These are phyloP conservation scores for Rhazya stricta DNA, from an alignment of 257 asterid species.

Conservation along the genomic window DNA sequence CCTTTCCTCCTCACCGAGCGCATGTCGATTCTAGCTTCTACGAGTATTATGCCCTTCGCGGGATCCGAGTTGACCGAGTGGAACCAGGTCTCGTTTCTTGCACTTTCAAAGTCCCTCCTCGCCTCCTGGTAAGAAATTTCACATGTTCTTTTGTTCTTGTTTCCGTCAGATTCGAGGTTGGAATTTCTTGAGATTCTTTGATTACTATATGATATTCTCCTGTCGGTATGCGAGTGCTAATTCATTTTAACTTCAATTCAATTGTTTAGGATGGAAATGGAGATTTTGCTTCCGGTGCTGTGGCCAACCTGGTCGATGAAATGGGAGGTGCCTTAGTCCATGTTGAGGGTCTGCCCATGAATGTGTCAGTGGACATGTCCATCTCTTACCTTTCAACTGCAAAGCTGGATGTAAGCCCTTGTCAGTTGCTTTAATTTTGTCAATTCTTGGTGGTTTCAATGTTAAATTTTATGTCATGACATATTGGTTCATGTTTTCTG, in stretches of 20 bases:
- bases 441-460: neutral
- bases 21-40: conserved; percentile 50
- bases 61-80: conserved; percentile 53
- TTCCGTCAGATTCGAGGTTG: neutral
- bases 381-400: conserved; percentile 59
- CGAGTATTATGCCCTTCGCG: conserved; percentile 53
- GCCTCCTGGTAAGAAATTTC: conserved; percentile 48
- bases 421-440: neutral
- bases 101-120: conserved; percentile 71
- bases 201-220: neutral
- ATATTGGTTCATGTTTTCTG: neutral
- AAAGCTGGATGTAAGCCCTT: conserved; percentile 46
- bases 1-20: conserved; percentile 46
- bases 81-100: conserved; percentile 50
- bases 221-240: neutral
- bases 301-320: conserved; percentile 57
- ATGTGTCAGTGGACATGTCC: conserved; percentile 74
- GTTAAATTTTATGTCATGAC: neutral
- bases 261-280: conserved; percentile 50
- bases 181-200: neutral
- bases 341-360: conserved; percentile 46
- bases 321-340: conserved; percentile 60
- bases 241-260: neutral
- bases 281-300: conserved; percentile 55
- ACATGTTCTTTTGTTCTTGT: neutral